phyloP scores from a whole-genome alignment of 352 stramenopile genomes.

The Globisporangium yorkense region DNA sequence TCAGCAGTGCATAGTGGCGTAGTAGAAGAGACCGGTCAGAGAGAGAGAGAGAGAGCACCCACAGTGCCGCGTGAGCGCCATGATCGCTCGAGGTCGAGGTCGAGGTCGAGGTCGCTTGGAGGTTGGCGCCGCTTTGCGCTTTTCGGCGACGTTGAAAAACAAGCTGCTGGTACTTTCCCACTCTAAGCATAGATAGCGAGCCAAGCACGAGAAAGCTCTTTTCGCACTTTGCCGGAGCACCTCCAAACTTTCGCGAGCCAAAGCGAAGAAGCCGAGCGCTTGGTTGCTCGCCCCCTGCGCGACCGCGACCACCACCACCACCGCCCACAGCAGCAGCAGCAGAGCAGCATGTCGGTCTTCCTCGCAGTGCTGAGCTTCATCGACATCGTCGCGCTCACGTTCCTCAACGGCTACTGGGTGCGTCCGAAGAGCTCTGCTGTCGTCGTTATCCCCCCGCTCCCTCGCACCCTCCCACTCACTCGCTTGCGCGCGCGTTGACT shows the following conservation, averaged over 20 bases:
- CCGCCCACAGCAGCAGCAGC: not conserved
- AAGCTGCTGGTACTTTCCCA: not conserved
- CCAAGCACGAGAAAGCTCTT: not conserved
- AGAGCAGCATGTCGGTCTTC: constrained; percentile 45
- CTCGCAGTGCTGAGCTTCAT: constrained; percentile 78
- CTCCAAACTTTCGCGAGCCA: too few species aligned
- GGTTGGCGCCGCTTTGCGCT: constrained; percentile 8
- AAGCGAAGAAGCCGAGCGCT: not conserved
- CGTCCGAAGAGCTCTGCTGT: constrained; percentile 7
- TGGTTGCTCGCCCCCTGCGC: too few species aligned
- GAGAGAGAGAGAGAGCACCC: constrained; percentile 6
- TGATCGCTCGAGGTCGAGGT: constrained; percentile 3
- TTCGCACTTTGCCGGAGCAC: not conserved
- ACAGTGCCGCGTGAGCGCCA: constrained; percentile 60
- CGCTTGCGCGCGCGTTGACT: not conserved
- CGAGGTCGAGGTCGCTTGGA: too few species aligned
- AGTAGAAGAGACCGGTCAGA: not conserved
- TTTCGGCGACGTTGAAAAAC: not conserved
- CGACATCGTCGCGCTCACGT: constrained; percentile 80
- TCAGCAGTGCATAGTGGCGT: not conserved
- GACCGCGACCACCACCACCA: too few species aligned
- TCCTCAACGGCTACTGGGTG: constrained; percentile 86
- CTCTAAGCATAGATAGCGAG: not conserved
- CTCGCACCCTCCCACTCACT: not conserved
- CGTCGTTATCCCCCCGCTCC: too few species aligned